Evolutionary conservation across 371 early-diverging fungal species (phyloP).

Genomic region (Encephalitozoon intestinalis): DNA sequence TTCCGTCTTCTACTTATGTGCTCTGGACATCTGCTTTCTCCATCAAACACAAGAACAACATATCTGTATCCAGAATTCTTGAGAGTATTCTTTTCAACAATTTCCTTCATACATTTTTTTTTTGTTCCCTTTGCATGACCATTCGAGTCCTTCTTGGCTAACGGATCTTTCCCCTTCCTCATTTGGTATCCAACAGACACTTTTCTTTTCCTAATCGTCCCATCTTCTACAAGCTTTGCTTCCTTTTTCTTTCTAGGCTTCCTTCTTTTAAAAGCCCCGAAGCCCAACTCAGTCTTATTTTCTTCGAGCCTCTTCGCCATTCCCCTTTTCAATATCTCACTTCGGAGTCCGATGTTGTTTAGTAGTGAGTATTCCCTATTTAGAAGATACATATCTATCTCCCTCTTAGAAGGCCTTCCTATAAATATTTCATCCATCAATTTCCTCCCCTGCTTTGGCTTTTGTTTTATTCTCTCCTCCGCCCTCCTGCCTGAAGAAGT

Average conservation of each 20-base stretch:
- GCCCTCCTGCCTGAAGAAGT: conserved; percentile 32
- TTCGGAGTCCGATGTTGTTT: not conserved
- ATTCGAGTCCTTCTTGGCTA: not conserved
- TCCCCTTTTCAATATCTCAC: not conserved
- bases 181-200: not conserved
- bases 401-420: conserved; percentile 10
- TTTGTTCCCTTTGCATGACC: not conserved
- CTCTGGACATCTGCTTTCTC: not conserved
- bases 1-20: not conserved
- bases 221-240: not conserved
- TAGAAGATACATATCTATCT: conserved; percentile 4
- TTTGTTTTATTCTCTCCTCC: not conserved
- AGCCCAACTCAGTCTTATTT: not conserved
- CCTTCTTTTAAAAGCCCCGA: not conserved
- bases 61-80: conserved; percentile 31
- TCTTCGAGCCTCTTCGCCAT: not conserved
- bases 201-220: not conserved
- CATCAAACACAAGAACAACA: not conserved
- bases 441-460: not conserved
- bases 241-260: not conserved
- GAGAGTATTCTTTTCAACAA: conserved; percentile 24
- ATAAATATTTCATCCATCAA: conserved; percentile 10
- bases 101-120: not conserved
- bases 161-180: not conserved
- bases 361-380: conserved; percentile 21